These are phyloP conservation scores for Penicillium paxilli DNA, from an alignment of 495 filamentous ascomycete species.

Conservation along the genomic window DNA sequence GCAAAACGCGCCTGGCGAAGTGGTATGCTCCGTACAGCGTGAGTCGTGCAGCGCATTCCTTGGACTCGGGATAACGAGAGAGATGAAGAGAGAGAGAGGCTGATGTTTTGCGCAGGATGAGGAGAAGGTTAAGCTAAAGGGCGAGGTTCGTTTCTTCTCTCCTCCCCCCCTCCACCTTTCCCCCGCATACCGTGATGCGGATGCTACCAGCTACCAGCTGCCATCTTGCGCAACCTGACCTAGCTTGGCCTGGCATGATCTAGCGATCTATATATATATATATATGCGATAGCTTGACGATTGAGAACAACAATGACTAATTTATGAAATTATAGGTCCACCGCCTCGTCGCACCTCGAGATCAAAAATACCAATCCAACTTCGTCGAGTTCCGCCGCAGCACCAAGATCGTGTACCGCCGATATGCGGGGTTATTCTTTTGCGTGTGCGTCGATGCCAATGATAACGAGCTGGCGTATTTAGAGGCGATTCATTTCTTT, in stretches of 20 bases:
- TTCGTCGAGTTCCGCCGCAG: constrained; percentile 86
- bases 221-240: too few species aligned
- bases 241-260: too few species aligned
- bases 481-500: constrained; percentile 99
- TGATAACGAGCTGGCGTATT: constrained; percentile 95
- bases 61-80: too few species aligned
- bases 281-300: too few species aligned
- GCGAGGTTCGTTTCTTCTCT: constrained; percentile 72
- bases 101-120: constrained; percentile 59
- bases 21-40: constrained; percentile 97
- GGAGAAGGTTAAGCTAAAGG: constrained; percentile 94
- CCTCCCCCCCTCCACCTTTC: too few species aligned
- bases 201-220: too few species aligned
- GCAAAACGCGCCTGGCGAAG: constrained; percentile 97
- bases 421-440: constrained; percentile 97
- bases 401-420: constrained; percentile 93
- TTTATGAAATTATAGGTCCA: constrained; percentile 63
- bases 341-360: constrained; percentile 92
- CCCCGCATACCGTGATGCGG: neutral
- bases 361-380: constrained; percentile 99
- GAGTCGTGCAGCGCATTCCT: too few species aligned
- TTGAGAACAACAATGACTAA: constrained; percentile 3
- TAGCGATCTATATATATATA: too few species aligned
- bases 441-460: constrained; percentile 99
- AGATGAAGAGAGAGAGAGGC: too few species aligned